phyloP scores from a whole-genome alignment of 371 early-diverging fungal genomes.

The Paraphysoderma sedebokerense region DNA sequence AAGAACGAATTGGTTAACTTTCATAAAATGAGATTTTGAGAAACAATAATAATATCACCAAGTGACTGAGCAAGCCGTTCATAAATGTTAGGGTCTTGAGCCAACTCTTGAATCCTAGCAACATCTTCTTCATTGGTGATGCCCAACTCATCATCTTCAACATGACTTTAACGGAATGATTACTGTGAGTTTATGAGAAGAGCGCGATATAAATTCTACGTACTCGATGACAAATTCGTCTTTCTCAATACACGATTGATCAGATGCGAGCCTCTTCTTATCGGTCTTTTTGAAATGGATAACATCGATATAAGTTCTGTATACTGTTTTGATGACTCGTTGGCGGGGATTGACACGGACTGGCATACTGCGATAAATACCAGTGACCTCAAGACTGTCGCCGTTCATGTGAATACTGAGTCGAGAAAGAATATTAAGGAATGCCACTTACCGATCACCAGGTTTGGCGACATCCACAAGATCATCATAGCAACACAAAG shows the following conservation, averaged over 20 bases:
- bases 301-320: constrained; percentile 94
- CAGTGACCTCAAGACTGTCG: constrained; percentile 78
- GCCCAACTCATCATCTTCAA: background rate
- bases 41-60: constrained; percentile 15
- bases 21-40: background rate
- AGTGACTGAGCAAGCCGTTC: constrained; percentile 62
- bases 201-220: background rate
- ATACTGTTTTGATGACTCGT: constrained; percentile 81
- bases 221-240: constrained; percentile 32
- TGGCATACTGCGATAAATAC: constrained; percentile 92
- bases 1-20: no score
- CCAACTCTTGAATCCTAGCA: constrained; percentile 42
- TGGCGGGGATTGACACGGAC: constrained; percentile 87
- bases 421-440: background rate
- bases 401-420: no score
- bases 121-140: constrained; percentile 30
- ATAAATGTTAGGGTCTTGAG: constrained; percentile 49
- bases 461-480: constrained; percentile 92
- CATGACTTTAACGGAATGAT: background rate
- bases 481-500: constrained; percentile 83
- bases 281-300: constrained; percentile 75
- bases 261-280: constrained; percentile 43
- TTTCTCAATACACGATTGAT: constrained; percentile 15
- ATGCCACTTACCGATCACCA: constrained; percentile 61
- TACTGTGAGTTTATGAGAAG: background rate